Percentiles rank a stretch among this genome's conserved stretches.
Evolutionary conservation across 257 asterid species (phyloP).

Genomic region (Salvia hispanica): DNA sequence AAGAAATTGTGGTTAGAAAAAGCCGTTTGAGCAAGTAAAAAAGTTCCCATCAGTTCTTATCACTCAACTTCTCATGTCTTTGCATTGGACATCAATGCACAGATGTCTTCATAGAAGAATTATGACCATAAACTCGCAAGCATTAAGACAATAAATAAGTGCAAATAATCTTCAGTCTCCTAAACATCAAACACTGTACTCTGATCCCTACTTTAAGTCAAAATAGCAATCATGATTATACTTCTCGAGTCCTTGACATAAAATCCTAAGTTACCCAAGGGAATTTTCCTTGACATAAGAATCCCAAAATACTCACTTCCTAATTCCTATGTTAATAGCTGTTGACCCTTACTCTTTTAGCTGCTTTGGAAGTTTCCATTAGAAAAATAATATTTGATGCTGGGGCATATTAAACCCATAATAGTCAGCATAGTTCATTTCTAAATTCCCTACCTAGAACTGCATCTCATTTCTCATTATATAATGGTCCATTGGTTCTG

Average conservation of each 20-base stretch:
- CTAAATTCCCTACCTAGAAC: constrained; percentile 13
- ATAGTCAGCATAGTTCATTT: background rate
- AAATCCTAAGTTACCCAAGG: background rate
- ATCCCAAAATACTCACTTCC: background rate
- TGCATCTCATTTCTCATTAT: background rate
- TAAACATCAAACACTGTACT: background rate
- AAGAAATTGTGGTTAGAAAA: background rate
- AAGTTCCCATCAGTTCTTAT: background rate
- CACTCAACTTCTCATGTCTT: background rate
- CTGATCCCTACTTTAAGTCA: background rate
- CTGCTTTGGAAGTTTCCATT: background rate
- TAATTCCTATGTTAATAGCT: too few relatives aligned
- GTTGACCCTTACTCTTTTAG: background rate
- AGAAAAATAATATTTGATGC: background rate
- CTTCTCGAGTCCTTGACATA: background rate
- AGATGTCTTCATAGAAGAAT: background rate
- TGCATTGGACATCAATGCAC: background rate
- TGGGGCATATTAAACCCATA: background rate
- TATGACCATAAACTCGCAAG: constrained; percentile 12
- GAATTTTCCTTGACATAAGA: background rate
- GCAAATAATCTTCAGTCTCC: constrained; percentile 22
- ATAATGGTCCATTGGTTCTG: background rate
- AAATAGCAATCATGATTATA: background rate
- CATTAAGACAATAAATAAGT: background rate
- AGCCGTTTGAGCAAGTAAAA: background rate